These are phyloP conservation scores for Iris macrosiphon DNA, from an alignment of 106 monocot species.

Conservation along the genomic window DNA sequence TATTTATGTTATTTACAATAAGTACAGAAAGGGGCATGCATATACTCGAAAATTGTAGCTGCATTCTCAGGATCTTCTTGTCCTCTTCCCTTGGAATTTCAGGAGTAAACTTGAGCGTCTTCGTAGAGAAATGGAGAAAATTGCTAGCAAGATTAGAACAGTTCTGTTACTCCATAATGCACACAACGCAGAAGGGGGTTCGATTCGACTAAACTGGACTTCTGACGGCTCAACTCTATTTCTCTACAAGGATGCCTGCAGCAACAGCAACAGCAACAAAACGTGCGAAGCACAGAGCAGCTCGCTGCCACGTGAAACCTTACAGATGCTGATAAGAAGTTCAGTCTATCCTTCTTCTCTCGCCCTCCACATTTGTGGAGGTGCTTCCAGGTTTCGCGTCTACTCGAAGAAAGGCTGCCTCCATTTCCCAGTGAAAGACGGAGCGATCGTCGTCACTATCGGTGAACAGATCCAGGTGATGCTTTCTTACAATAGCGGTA, in stretches of 20 bases:
- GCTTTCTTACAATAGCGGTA: no score
- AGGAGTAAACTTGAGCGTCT: slow-evolving; percentile 7
- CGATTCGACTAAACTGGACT: no score
- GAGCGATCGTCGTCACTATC: background rate
- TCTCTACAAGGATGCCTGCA: slow-evolving; percentile 13
- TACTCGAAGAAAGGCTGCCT: background rate
- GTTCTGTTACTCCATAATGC: background rate
- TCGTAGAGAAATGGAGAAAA: slow-evolving; percentile 1
- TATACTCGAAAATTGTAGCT: background rate
- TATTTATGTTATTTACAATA: no score
- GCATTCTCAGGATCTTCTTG: background rate
- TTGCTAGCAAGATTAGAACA: slow-evolving; percentile 9
- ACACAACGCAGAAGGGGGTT: background rate
- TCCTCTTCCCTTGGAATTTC: background rate
- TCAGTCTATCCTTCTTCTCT: background rate
- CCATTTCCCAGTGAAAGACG: background rate
- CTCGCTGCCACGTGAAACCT: no score
- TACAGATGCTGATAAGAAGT: background rate
- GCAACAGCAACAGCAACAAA: background rate
- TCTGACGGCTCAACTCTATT: background rate
- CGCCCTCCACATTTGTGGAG: background rate
- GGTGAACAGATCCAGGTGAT: background rate
- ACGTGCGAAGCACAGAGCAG: no score
- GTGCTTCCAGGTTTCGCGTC: background rate
- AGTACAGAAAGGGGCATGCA: no score